Evolutionary conservation across 805 yeast species (phyloP), one percentile per base, ranked within the genome.

Genomic region (Hanseniaspora jakobsenii): DNA sequence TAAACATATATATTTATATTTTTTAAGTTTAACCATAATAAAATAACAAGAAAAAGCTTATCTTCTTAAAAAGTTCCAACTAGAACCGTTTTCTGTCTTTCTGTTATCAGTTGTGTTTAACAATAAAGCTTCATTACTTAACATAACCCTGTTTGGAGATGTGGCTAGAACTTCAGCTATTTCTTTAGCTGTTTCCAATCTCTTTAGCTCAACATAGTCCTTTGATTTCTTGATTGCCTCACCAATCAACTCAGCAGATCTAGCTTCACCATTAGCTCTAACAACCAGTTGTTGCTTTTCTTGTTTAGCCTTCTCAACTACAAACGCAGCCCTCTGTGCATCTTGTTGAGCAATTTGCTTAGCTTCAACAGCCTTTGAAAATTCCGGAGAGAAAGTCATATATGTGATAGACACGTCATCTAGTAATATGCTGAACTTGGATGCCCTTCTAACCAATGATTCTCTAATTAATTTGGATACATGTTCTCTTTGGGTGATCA

Each of bases 341-440:
- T 91, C 98, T 70, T 91, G 98, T 65, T 91, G 98, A 23, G 98
- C 97, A 65, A 91, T 91, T 69, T 91, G 98, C 66, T 91, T 91
- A 48, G 95, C 94, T 67, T 91, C 98, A 46, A 91, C 98, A 4
- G 97, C 97, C 36, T 81, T 78, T 32, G 97, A 87, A 63, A 91
- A 91, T 64, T 91, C 98, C 23, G 98, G 98, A 2, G 94, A 82
- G 63, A 91, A 91, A 1, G 96, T 84, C 97, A 91, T 91, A 55
- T 69, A 85, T 2, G 98, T 91, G 57, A 91, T 75, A 6, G 98
- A 91, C 36, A 91, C 98, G 65, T 91, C 98, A 62, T 91, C 98
- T 55, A 91, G 71, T 50, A 74, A 60, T 51, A 91, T 77, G 65
- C 84, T 83, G 71, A 91, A 91, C 59, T 78, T 81, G 51, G 78